Base-by-base conservation (phyloP, 495 filamentous ascomycete genomes). In the Poronia punctata region DNA sequence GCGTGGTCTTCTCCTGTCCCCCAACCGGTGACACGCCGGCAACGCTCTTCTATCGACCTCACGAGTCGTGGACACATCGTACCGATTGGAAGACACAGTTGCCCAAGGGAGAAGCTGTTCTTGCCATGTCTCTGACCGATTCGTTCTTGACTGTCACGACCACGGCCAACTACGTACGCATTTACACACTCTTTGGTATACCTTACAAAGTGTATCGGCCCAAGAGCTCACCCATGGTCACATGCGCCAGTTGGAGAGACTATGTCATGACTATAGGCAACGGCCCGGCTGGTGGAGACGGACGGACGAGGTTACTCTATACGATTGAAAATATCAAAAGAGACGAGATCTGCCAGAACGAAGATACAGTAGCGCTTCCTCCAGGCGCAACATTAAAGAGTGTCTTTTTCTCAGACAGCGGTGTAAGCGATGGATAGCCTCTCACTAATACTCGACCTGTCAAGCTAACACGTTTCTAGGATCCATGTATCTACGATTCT, bases 251-350 rank as follows among this genome's bases (percentile, higher is more conserved):
- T 43, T 98, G 85, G 85, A 69, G 83, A 44, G 88, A 98, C 66
- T 97, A 96, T 58, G 78, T 97, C 8, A 74, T 96, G 51, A 94
- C 88, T 0, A 76, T 98, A 50, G 89, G 90, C 15, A 98, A 97
- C 52, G 92, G 92, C 0, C 77, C 93, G 0, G 73, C 95, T 32
- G 79, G 78, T 14, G 74, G 79, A 7, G 82, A 89, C 53, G 92
- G 93, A 27, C 74, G 66, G 27, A 77, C 83, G 4, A 75, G 72
- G 23, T 70, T 98, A 19, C 65, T 83, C 9, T 98, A 97, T 70
- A 86, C 81, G 0, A 83, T 98, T 48, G 82, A 95, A 55, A 94
- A 97, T 51, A 76, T 96, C 50, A 92, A 93, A 65, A 75, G 86
- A 19, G 92, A 96, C 50, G 89, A 98, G 50, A 76, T 88, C 4